Evolutionary conservation across 257 asterid species (phyloP), one percentile per base, ranked within the genome.

Genomic region (Perilla frutescens): DNA sequence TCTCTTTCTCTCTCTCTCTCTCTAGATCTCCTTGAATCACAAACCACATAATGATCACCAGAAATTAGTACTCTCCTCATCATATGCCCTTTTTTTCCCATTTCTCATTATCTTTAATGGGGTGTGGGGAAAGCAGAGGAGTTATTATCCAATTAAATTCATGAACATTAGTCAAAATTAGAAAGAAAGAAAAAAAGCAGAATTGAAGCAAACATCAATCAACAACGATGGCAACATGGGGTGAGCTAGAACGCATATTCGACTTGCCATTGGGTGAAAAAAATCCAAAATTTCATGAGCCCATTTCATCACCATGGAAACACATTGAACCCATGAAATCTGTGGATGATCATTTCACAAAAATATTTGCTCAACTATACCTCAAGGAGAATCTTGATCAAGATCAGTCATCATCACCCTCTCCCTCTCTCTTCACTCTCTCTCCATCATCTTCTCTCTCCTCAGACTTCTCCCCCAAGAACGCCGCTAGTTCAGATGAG

Each of bases 211-310:
- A 20, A 20, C 26, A 20, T 20, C 26, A 20, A 20, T 20, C 26
- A 20, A 20, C 26, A 41, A 45, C 8, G 8, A 87, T 87, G 94
- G 87, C 96, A 39, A 85, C 86, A 78, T 89, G 87, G 74, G 88
- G 87, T 47, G 78, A 87, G 78, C 74, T 84, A 37, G 88, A 86
- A 68, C 96, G 79, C 73, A 79, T 89, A 36, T 84, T 87, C 68
- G 89, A 84, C 41, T 86, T 77, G 15, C 81, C 90, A 76, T 72
- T 84, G 66, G 85, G 82, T 26, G 88, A 83, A 79, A 83, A 83
- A 79, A 83, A 45, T 72, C 82, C 89, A 51, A 37, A 77, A 37
- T 83, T 8, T 62, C 88, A 58, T 64, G 81, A 39, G 26, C 26
- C 26, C 26, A 20, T 20, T 20, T 20, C 44, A 40, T 76, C 91